Conservation (phyloP, 1,284 basidiomycete species). For the Spongiforma sp. region DNA sequence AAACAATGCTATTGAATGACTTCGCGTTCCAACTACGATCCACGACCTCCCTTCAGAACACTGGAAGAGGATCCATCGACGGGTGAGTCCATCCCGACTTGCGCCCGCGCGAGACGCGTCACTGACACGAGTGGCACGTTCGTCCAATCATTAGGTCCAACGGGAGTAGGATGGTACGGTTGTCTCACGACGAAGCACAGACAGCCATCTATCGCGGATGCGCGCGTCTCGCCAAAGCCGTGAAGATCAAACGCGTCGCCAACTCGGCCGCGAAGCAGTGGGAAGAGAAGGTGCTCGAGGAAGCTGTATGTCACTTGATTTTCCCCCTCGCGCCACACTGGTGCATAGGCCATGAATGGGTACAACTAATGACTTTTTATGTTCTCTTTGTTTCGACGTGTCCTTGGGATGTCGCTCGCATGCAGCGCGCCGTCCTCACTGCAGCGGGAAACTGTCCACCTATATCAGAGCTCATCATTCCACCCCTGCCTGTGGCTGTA, state of each 20-base stretch:
- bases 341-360: too few species aligned
- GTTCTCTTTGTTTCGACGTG: too few species aligned
- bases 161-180: not conserved
- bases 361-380: too few species aligned
- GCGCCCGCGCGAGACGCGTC: too few species aligned
- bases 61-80: too few species aligned
- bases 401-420: not conserved
- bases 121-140: too few species aligned
- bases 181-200: constrained; percentile 7
- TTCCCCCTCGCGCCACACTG: not conserved
- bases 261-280: not conserved
- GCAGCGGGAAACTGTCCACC: not conserved
- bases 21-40: too few species aligned
- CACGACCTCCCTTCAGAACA: too few species aligned
- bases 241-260: not conserved
- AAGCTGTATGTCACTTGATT: constrained; percentile 2
- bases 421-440: constrained; percentile 1
- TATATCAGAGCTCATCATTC: constrained; percentile 6
- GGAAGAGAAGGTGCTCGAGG: not conserved
- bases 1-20: too few species aligned
- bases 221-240: constrained; percentile 10
- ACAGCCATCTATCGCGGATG: constrained; percentile 2
- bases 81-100: too few species aligned
- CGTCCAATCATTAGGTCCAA: not conserved
- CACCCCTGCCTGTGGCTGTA: constrained; percentile 8